These are phyloP conservation scores for Hsuehochloa calcarea DNA, from an alignment of 176 grass and related monocot genomes.

Conservation along the genomic window DNA sequence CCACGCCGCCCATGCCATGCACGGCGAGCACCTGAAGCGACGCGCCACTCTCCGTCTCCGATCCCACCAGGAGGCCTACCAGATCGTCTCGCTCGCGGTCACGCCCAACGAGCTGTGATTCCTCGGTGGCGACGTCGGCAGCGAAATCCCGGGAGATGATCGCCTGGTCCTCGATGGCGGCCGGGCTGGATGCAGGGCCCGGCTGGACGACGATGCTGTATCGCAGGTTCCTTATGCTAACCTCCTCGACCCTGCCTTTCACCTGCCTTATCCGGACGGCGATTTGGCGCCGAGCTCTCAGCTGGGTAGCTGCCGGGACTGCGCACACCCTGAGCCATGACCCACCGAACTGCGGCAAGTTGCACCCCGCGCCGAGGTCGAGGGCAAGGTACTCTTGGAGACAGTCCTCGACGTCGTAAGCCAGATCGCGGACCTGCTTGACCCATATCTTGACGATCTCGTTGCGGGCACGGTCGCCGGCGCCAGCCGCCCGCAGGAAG, in stretches of 20 bases:
- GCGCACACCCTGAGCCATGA: not conserved
- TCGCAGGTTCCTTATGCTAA: not conserved
- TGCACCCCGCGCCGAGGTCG: not conserved
- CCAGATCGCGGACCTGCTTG: slow-evolving; percentile 1
- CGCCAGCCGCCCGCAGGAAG: not conserved
- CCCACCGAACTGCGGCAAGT: not conserved
- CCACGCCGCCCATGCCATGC: slow-evolving; percentile 4
- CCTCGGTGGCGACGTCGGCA: not conserved
- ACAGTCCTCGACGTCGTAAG: slow-evolving; percentile 17
- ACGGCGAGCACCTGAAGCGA: not conserved
- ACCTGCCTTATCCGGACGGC: not conserved
- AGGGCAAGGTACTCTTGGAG: slow-evolving; percentile 12
- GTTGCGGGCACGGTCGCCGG: not conserved
- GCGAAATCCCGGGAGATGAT: not conserved
- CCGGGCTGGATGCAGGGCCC: not conserved
- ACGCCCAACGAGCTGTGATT: not conserved
- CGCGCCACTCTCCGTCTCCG: not conserved
- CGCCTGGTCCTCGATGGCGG: not conserved
- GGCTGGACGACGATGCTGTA: slow-evolving; percentile 4
- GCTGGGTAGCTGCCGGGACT: not conserved
- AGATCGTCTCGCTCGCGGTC: not conserved
- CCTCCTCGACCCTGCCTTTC: not conserved
- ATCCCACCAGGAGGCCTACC: not conserved
- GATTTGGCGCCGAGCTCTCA: not conserved
- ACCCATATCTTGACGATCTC: slow-evolving; percentile 11